Conservation (phyloP, 345 rosid genomes). For the Eucalyptus marginata region DNA sequence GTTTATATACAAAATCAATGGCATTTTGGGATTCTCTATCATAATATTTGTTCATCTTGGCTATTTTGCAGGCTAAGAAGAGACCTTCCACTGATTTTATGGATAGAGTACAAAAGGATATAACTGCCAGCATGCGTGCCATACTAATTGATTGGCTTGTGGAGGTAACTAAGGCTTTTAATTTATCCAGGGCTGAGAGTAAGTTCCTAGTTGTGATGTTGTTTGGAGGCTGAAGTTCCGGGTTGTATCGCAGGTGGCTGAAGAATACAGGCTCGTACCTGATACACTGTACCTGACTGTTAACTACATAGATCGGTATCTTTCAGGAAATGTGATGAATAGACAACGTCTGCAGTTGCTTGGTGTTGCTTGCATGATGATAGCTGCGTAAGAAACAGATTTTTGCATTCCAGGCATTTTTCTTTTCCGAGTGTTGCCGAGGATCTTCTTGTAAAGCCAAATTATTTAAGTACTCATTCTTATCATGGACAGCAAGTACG, state of each 20-base stretch:
- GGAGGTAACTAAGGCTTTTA: slow-evolving; percentile 36
- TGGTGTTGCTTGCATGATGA: slow-evolving; percentile 93
- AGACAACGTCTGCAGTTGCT: slow-evolving; percentile 82
- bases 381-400: slow-evolving; percentile 60
- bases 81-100: slow-evolving; percentile 69
- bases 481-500: slow-evolving; percentile 62
- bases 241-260: slow-evolving; percentile 61
- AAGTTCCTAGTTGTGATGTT: not conserved
- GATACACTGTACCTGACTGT: slow-evolving; percentile 81
- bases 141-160: slow-evolving; percentile 94
- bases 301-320: slow-evolving; percentile 86
- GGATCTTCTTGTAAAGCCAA: not conserved
- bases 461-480: not conserved
- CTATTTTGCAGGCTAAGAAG: slow-evolving; percentile 42
- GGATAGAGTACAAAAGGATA: slow-evolving; percentile 79
- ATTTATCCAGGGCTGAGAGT: not conserved
- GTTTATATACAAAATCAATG: not conserved
- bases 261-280: slow-evolving; percentile 89
- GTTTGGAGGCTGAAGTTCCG: not conserved
- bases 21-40: not conserved
- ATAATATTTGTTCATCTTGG: not conserved
- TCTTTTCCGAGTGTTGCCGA: not conserved
- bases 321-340: slow-evolving; percentile 69
- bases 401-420: not conserved
- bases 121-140: slow-evolving; percentile 76